Evolutionary conservation across 768 basidiomycete genomes (phyloP).

Genomic region (Suillus ampliporus): DNA sequence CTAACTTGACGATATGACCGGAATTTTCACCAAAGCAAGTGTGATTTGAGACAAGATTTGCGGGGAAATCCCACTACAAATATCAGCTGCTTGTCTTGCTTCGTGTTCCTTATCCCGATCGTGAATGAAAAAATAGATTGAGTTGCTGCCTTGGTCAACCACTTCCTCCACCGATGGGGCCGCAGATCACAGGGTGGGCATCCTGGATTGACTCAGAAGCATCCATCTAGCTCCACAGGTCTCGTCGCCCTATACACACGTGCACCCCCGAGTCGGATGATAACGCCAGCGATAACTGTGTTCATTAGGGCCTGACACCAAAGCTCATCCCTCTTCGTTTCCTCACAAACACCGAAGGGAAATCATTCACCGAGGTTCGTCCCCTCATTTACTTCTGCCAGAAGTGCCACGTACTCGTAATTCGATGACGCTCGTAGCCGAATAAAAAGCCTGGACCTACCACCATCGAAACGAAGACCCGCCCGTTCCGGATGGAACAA

Average conservation of each 20-base stretch:
- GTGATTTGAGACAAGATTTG: background rate
- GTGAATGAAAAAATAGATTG: conserved; percentile 5
- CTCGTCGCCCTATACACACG: background rate
- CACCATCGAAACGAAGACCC: background rate
- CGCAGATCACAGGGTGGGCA: background rate
- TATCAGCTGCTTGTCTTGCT: background rate
- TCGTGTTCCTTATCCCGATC: background rate
- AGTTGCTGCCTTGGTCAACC: conserved; percentile 1
- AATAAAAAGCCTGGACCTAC: background rate
- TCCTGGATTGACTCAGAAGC: conserved; percentile 1
- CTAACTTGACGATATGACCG: background rate
- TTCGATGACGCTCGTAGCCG: background rate
- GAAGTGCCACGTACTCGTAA: conserved; percentile 5
- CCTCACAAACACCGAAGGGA: conserved; percentile 11
- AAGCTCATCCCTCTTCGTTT: conserved; percentile 6
- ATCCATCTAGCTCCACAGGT: background rate
- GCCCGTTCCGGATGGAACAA: background rate
- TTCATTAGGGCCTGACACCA: conserved; percentile 1
- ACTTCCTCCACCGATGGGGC: conserved; percentile 1
- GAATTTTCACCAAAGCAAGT: background rate
- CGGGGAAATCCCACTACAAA: background rate
- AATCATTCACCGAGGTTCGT: background rate
- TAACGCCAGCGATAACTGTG: conserved; percentile 6
- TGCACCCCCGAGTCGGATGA: conserved; percentile 2
- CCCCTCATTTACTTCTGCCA: background rate